A percentile compares a stretch with the other conserved stretches of the same genome.
Evolutionary conservation across 352 stramenopile species (phyloP).

Genomic region (Achlya hypogyna): DNA sequence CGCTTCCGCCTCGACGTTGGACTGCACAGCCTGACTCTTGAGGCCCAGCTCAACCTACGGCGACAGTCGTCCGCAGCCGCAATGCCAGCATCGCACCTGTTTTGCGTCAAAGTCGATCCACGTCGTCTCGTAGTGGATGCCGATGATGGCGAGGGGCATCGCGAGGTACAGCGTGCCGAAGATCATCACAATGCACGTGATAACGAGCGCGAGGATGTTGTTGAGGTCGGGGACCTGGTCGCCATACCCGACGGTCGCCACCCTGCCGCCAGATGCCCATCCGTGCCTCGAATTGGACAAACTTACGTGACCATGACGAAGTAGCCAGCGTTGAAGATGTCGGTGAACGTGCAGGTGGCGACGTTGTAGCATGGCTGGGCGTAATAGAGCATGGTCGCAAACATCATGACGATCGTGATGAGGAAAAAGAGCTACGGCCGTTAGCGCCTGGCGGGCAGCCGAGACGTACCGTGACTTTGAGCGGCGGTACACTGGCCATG

Average conservation of each 20-base stretch:
- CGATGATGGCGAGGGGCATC: constrained; percentile 71
- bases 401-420: constrained; percentile 65
- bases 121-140: constrained; percentile 60
- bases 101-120: constrained; percentile 55
- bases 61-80: no score
- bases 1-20: neutral
- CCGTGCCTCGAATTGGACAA: neutral
- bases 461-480: constrained; percentile 40
- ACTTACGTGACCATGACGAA: constrained; percentile 79
- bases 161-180: constrained; percentile 67
- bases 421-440: constrained; percentile 53
- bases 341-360: constrained; percentile 66
- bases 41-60: neutral
- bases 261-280: constrained; percentile 24
- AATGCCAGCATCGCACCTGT: neutral
- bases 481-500: constrained; percentile 43
- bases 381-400: constrained; percentile 71
- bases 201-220: constrained; percentile 37
- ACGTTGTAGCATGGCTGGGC: constrained; percentile 68
- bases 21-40: neutral
- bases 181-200: constrained; percentile 62
- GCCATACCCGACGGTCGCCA: constrained; percentile 68
- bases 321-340: constrained; percentile 77
- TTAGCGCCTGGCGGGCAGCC: no score
- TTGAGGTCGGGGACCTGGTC: constrained; percentile 48